Evolutionary conservation across 2,329 filamentous ascomycete genomes (phyloP), one percentile per base, ranked within the genome.

Genomic region (Macrophomina pseudophaseolina): DNA sequence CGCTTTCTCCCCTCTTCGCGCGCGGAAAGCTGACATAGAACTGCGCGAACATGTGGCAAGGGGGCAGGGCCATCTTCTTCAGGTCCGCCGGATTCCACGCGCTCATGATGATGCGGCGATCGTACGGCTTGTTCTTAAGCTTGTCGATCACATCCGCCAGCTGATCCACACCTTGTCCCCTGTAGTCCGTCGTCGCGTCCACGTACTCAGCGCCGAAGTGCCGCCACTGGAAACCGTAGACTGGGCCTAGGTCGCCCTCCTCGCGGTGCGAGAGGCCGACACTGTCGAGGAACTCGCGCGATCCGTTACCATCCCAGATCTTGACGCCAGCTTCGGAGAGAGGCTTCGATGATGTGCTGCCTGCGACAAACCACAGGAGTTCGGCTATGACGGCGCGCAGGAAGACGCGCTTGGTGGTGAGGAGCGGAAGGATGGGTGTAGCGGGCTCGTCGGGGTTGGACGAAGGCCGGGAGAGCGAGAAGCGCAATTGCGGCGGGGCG

Each of bases 171-270:
- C 95, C 95, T 76, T 97, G 85, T 0, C 92, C 93, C 0, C 88
- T 85, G 80, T 99, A 99, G 76, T 98, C 93, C 0, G 91, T 86
- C 70, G 88, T 83, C 14, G 90, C 86, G 74, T 94, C 91, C 18
- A 89, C 83, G 78, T 99, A 99, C 69, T 93, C 88, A 4, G 95
- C 95, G 60, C 95, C 95, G 74, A 99, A 99, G 80, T 98, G 94
- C 3, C 95, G 91, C 95, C 95, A 99, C 80, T 99, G 95, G 81
- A 99, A 99, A 1, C 95, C 95, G 77, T 99, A 99, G 0, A 98
- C 94, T 35, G 95, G 95, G 0, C 95, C 95, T 0, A 99, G 84
- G 75, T 99, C 95, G 70, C 95, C 95, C 23, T 90, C 91, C 63
- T 88, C 92, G 68, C 94, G 92, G 76, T 97, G 89, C 0, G 85